Evolutionary conservation across 176 grass and related monocot species (phyloP), one percentile per base, ranked within the genome.

Genomic region (Microstegium vimineum): DNA sequence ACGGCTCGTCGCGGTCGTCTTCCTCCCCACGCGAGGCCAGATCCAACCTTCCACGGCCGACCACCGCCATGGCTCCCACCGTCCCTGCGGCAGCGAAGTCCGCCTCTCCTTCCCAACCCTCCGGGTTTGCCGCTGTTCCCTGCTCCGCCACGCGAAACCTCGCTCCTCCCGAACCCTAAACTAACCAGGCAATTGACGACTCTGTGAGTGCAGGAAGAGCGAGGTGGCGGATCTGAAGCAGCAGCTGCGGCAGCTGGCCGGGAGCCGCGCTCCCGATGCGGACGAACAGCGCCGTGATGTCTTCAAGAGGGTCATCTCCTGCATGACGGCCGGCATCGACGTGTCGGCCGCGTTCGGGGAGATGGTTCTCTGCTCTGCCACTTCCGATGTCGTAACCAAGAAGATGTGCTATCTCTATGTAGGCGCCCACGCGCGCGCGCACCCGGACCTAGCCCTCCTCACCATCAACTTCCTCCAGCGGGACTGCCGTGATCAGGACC

Each of bases 371-470:
- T 99, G 93, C 89, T 99, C 93, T 26, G 97, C 97, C 72, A 99
- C 97, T 38, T 96, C 93, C 47, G 97, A 99, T 60, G 89, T 94
- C 34, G 97, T 99, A 69, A 87, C 95, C 16, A 99, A 96, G 85
- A 96, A 99, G 97, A 99, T 99, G 97, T 99, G 93, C 85, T 99
- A 99, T 71, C 93, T 99, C 85, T 99, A 99, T 41, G 97, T 99
- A 59, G 96, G 96, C 32, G 92, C 88, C 80, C 94, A 99, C 80
- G 93, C 96, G 14, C 90, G 93, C 57, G 78, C 82, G 28, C 91
- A 99, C 76, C 96, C 93, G 66, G 96, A 99, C 82, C 91, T 99
- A 38, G 89, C 97, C 1, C 97, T 99, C 63, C 91, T 99, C 74
- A 99, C 97, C 28, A 99, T 99, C 77, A 99, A 99, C 81, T 99